Conservation (phyloP, 2,329 filamentous ascomycete species). For the Pestalotiopsis sp. region DNA sequence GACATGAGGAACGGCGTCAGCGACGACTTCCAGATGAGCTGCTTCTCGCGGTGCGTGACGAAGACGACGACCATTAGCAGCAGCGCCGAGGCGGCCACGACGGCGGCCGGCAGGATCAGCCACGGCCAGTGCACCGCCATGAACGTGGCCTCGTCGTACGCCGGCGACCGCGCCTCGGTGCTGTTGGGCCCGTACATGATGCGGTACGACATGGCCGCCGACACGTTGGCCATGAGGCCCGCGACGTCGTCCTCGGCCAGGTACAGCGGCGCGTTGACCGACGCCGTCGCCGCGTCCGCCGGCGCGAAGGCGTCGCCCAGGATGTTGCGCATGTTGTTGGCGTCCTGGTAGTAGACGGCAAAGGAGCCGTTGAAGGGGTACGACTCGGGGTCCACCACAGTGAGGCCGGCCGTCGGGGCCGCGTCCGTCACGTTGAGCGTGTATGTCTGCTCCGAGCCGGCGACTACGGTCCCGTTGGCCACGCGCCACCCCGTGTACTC, state of each 20-base stretch:
- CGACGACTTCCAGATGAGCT: conserved; percentile 12
- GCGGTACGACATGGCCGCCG: conserved; percentile 3
- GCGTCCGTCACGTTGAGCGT: not conserved
- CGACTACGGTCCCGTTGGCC: not conserved
- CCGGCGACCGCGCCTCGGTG: not conserved
- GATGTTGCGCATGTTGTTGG: not conserved
- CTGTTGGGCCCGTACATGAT: conserved; percentile 9
- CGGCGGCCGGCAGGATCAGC: not conserved
- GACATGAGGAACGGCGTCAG: conserved; percentile 3
- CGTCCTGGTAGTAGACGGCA: not conserved
- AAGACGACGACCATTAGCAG: not conserved
- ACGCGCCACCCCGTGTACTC: not conserved
- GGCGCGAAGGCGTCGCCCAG: not conserved
- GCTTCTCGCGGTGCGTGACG: conserved; percentile 1
- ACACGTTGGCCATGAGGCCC: not conserved
- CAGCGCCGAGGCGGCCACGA: not conserved
- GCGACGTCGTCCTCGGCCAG: not conserved
- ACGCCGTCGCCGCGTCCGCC: not conserved
- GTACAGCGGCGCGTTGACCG: not conserved
- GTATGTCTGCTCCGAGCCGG: not conserved
- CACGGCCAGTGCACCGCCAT: conserved; percentile 8
- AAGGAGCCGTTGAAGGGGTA: not conserved
- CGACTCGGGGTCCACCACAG: not conserved
- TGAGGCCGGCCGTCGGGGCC: not conserved
- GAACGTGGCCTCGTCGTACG: not conserved